Conservation (phyloP, 2,329 filamentous ascomycete genomes). For the Paecilomyces sp. region DNA sequence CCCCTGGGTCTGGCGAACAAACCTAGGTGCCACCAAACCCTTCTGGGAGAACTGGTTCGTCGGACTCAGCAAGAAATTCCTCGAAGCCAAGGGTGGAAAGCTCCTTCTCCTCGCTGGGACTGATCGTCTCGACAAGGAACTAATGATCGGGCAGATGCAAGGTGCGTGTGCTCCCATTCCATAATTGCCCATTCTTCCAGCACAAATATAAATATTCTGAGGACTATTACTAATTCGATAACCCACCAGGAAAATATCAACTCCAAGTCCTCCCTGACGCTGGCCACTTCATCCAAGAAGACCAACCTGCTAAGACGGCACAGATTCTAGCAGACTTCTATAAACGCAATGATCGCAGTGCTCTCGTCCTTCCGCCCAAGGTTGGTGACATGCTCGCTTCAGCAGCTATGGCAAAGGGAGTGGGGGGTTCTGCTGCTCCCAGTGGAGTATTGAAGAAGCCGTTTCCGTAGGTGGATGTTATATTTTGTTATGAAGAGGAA, state of each 20-base stretch:
- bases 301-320: constrained; percentile 84
- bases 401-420: constrained; percentile 32
- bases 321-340: constrained; percentile 84
- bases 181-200: no score
- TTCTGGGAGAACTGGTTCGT: constrained; percentile 96
- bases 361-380: constrained; percentile 83
- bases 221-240: no score
- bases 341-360: constrained; percentile 77
- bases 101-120: constrained; percentile 79
- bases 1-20: constrained; percentile 87
- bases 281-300: constrained; percentile 95
- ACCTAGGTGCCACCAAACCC: constrained; percentile 72
- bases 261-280: constrained; percentile 90
- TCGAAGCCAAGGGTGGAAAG: constrained; percentile 74
- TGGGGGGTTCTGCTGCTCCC: constrained; percentile 4
- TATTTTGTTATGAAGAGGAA: background rate
- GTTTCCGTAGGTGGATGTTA: background rate
- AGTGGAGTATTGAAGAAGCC: background rate
- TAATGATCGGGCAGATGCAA: constrained; percentile 97
- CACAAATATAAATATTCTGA: no score
- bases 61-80: constrained; percentile 81
- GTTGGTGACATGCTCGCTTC: constrained; percentile 61
- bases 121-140: constrained; percentile 79
- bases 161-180: constrained; percentile 43
- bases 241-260: constrained; percentile 68